These are phyloP conservation scores for Termitomyces bulborhizus DNA, from an alignment of 768 basidiomycete species.

Conservation along the genomic window DNA sequence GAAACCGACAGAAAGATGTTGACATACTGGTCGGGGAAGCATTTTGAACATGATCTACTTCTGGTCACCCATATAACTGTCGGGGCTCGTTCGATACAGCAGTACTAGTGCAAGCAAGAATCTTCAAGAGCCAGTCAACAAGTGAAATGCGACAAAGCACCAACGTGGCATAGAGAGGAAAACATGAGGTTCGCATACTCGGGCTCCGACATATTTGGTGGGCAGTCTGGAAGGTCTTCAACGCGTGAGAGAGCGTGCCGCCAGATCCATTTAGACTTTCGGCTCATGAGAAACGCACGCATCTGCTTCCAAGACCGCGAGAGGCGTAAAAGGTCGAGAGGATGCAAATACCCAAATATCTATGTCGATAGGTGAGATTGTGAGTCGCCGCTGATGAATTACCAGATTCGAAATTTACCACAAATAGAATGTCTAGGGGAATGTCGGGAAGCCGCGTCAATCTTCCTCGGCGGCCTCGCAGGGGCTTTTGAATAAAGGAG, in stretches of 20 bases:
- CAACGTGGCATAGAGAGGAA: conserved; percentile 36
- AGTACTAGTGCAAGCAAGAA: conserved; percentile 12
- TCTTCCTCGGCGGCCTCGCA: conserved; percentile 9
- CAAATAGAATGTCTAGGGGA: conserved; percentile 14
- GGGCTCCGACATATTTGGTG: conserved; percentile 37
- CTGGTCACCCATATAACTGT: conserved; percentile 16
- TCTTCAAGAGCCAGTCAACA: conserved; percentile 4
- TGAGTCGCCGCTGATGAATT: background rate
- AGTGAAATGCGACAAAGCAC: conserved; percentile 10
- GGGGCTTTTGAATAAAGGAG: background rate
- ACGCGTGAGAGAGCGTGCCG: conserved; percentile 30
- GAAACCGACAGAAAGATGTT: background rate
- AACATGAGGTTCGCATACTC: conserved; percentile 39
- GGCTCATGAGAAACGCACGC: conserved; percentile 33
- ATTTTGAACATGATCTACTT: conserved; percentile 15
- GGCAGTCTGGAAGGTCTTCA: conserved; percentile 34
- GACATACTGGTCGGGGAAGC: conserved; percentile 16
- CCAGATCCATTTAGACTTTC: conserved; percentile 35
- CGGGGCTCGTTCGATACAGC: conserved; percentile 12
- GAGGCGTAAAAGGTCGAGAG: conserved; percentile 38
- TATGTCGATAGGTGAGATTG: background rate
- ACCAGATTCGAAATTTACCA: background rate
- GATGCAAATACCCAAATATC: conserved; percentile 39
- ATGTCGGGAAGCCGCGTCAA: conserved; percentile 10
- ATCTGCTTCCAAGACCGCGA: conserved; percentile 37